phyloP scores from a whole-genome alignment of 805 yeast genomes.

The Suhomyces vadensis region DNA sequence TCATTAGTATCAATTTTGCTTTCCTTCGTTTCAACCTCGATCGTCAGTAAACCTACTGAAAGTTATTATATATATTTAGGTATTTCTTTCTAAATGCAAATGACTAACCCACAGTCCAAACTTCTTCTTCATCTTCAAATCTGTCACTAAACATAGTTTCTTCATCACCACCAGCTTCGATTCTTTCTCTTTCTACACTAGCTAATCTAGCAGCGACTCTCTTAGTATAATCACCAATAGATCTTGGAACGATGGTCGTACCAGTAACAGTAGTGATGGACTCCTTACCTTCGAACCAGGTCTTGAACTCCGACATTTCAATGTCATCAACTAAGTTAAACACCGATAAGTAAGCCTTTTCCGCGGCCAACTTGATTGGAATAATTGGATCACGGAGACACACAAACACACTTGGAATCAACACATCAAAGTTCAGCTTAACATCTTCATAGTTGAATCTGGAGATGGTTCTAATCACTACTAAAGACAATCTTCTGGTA shows the following conservation, averaged over 20 bases:
- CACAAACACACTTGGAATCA: conserved; percentile 75
- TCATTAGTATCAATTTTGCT: too few relatives aligned
- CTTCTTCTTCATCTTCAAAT: conserved; percentile 81
- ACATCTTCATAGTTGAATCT: conserved; percentile 54
- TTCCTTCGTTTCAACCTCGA: too few relatives aligned
- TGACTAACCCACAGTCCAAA: conserved; percentile 79
- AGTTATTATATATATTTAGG: too few relatives aligned
- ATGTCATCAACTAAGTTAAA: conserved; percentile 73
- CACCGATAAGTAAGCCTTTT: conserved; percentile 76
- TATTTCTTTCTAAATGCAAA: too few relatives aligned
- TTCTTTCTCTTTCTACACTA: conserved; percentile 80
- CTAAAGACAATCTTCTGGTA: conserved; percentile 75
- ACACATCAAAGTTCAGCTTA: conserved; percentile 50
- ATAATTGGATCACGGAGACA: conserved; percentile 86
- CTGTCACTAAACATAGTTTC: conserved; percentile 83
- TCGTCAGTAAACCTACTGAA: too few relatives aligned
- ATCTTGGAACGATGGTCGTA: conserved; percentile 58
- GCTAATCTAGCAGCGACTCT: conserved; percentile 91
- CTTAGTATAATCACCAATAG: conserved; percentile 83
- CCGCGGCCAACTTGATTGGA: conserved; percentile 93
- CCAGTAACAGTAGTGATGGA: conserved; percentile 47
- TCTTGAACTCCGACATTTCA: conserved; percentile 50
- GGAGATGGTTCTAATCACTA: conserved; percentile 72
- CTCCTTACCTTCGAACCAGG: conserved; percentile 58
- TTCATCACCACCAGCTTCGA: conserved; percentile 86